Conservation (phyloP, 2,329 filamentous ascomycete genomes). For the Colletotrichum truncatum region DNA sequence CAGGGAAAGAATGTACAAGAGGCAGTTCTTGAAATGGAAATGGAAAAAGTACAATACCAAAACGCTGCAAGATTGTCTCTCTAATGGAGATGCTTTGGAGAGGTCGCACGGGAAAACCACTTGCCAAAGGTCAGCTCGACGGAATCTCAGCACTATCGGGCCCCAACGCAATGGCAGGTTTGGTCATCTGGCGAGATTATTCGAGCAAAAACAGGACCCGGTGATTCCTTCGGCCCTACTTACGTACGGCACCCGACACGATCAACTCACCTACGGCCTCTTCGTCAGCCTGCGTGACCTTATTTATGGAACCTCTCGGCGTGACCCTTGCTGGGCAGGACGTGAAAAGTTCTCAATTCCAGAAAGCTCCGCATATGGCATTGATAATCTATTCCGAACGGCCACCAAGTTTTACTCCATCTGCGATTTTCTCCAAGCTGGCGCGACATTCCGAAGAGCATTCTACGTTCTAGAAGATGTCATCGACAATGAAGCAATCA, state of each 20-base stretch:
- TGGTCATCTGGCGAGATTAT: too few relatives aligned
- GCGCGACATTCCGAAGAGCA: background rate
- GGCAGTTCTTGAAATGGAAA: background rate
- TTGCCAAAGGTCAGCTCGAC: background rate
- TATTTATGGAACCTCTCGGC: background rate
- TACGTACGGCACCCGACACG: too few relatives aligned
- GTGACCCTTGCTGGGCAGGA: background rate
- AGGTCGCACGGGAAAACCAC: background rate
- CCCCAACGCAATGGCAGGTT: too few relatives aligned
- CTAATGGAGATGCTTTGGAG: background rate
- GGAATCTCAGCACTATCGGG: too few relatives aligned
- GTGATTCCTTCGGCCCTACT: too few relatives aligned
- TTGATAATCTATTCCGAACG: background rate
- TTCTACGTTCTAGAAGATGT: background rate
- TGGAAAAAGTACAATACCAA: slow-evolving; percentile 7
- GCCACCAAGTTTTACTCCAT: background rate
- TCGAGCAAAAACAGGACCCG: too few relatives aligned
- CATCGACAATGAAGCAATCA: background rate
- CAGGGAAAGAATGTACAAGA: background rate
- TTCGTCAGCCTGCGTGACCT: background rate
- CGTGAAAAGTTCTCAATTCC: background rate
- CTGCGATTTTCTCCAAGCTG: background rate
- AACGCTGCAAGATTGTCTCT: background rate
- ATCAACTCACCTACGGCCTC: background rate
- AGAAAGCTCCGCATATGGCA: background rate